Conservation (phyloP, 1,284 basidiomycete species). For the Apiotrichum sp. region DNA sequence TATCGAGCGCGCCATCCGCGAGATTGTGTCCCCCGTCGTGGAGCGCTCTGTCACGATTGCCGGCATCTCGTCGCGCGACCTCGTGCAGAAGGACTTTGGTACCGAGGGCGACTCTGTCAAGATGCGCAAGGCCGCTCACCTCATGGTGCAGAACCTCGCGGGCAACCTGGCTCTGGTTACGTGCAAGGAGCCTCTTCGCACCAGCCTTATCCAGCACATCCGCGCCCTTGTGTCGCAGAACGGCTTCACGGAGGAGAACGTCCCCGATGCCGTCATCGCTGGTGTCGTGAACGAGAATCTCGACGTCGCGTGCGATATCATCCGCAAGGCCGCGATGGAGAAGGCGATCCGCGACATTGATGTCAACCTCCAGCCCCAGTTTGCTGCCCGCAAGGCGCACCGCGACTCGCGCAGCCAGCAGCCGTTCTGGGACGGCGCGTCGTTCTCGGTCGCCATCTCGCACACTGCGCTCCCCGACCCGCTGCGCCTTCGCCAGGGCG, state of each 20-base stretch:
- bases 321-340: conserved; percentile 98
- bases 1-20: conserved; percentile 89
- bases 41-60: conserved; percentile 96
- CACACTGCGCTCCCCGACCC: conserved; percentile 79
- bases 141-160: conserved; percentile 97
- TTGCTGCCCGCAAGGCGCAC: conserved; percentile 78
- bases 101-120: conserved; percentile 89
- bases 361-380: conserved; percentile 75
- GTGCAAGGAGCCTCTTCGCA: conserved; percentile 94
- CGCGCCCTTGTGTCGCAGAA: conserved; percentile 71
- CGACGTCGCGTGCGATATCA: conserved; percentile 86
- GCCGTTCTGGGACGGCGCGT: conserved; percentile 78
- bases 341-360: conserved; percentile 93
- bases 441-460: conserved; percentile 64
- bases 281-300: conserved; percentile 89
- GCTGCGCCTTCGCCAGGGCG: conserved; percentile 74
- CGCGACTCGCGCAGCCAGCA: conserved; percentile 58
- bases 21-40: conserved; percentile 97
- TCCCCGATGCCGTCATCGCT: conserved; percentile 56
- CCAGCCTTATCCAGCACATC: conserved; percentile 85
- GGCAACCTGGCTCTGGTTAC: conserved; percentile 95
- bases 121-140: conserved; percentile 82
- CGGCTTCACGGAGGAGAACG: conserved; percentile 69
- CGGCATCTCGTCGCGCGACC: conserved; percentile 91
- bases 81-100: conserved; percentile 94